Conservation (phyloP, 345 rosid genomes). For the Aegle marmelos region DNA sequence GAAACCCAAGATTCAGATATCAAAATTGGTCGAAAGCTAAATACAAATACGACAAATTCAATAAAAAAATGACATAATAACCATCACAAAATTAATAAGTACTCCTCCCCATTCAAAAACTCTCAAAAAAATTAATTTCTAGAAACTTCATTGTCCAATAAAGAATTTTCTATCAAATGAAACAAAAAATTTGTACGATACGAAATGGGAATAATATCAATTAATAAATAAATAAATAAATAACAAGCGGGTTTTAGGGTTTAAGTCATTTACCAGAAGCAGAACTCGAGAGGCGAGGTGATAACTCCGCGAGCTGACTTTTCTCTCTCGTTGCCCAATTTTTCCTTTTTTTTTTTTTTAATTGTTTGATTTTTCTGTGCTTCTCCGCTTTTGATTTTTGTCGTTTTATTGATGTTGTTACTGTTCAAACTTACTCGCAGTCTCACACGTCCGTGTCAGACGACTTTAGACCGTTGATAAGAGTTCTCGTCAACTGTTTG, state of each 20-base stretch:
- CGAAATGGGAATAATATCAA: background rate
- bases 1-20: background rate
- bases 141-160: background rate
- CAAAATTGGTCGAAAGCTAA: background rate
- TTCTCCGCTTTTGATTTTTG: background rate
- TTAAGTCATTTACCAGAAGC: conserved; percentile 11
- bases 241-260: conserved; percentile 5
- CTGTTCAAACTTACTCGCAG: background rate
- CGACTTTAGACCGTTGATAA: background rate
- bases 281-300: background rate
- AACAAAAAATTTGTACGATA: background rate
- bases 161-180: background rate
- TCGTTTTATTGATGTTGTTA: background rate
- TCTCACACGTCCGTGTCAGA: background rate
- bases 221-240: background rate
- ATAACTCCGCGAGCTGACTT: background rate
- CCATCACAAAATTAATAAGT: background rate
- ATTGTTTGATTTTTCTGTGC: background rate
- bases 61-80: background rate
- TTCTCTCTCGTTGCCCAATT: background rate
- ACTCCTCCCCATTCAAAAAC: background rate
- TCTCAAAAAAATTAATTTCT: background rate
- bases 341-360: background rate
- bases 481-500: background rate
- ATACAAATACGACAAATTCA: background rate